These are phyloP conservation scores for Chionographis japonica DNA, from an alignment of 106 monocot genomes.

Conservation along the genomic window DNA sequence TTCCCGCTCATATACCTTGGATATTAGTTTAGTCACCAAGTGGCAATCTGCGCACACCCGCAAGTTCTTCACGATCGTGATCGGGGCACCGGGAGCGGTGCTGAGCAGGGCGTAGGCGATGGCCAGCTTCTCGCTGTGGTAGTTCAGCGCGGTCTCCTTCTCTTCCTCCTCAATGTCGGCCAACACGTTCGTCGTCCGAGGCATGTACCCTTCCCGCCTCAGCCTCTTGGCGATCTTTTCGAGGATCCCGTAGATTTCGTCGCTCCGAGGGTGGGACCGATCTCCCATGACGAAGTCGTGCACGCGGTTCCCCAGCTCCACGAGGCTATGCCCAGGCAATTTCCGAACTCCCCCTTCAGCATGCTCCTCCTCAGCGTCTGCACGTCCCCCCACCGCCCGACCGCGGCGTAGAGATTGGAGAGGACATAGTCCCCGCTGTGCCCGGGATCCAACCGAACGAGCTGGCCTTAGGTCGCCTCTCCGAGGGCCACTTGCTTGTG, in stretches of 20 bases:
- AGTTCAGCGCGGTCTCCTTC: constrained; percentile 54
- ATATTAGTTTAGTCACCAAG: constrained; percentile 44
- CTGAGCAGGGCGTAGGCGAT: constrained; percentile 53
- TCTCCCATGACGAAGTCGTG: constrained; percentile 63
- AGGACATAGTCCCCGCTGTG: constrained; percentile 84
- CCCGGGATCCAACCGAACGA: constrained; percentile 56
- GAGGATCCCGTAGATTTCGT: constrained; percentile 47
- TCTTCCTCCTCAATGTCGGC: constrained; percentile 66
- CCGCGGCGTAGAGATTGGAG: constrained; percentile 68
- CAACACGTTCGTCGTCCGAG: constrained; percentile 35
- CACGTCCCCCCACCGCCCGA: constrained; percentile 49
- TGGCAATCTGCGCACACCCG: constrained; percentile 70
- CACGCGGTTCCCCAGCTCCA: constrained; percentile 44
- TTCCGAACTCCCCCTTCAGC: constrained; percentile 67
- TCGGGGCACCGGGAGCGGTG: constrained; percentile 25
- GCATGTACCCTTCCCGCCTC: constrained; percentile 39
- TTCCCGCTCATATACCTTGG: constrained; percentile 50
- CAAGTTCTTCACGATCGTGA: constrained; percentile 67
- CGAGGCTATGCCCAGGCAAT: constrained; percentile 63
- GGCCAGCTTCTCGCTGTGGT: constrained; percentile 61
- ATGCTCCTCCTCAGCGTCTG: constrained; percentile 53
- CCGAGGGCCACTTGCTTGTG: constrained; percentile 53
- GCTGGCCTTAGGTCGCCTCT: constrained; percentile 43
- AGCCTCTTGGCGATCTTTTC: constrained; percentile 41
- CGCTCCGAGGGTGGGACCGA: constrained; percentile 33